phyloP scores from a whole-genome alignment of 1,139 yeast species.

The Pichia sp. region DNA sequence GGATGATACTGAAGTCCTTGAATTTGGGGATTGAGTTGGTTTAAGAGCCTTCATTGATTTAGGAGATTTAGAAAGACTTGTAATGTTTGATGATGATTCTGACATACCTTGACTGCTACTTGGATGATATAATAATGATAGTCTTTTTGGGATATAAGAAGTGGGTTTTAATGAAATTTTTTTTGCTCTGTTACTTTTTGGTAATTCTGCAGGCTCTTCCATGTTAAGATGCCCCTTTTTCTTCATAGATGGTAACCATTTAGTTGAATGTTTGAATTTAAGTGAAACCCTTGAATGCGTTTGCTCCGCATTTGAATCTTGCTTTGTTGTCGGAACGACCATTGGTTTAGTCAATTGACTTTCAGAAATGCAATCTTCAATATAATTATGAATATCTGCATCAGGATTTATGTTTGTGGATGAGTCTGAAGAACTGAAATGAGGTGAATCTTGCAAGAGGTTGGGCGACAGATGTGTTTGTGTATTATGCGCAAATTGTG shows the following conservation, averaged over 20 bases:
- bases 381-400: not conserved
- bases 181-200: constrained; percentile 1
- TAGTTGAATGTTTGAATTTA: constrained; percentile 7
- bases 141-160: constrained; percentile 15
- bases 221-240: not conserved
- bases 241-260: constrained; percentile 9
- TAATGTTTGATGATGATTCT: not conserved
- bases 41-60: not conserved
- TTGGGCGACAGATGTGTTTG: not conserved
- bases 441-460: not conserved
- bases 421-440: not conserved
- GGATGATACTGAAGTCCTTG: not conserved
- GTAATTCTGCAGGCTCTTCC: not conserved
- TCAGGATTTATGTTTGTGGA: not conserved
- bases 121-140: constrained; percentile 6
- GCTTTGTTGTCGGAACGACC: not conserved
- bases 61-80: not conserved
- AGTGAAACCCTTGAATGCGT: constrained; percentile 1
- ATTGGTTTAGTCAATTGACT: not conserved
- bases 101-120: not conserved
- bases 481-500: not conserved
- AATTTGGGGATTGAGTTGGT: not conserved
- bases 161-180: constrained; percentile 11
- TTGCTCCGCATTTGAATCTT: not conserved
- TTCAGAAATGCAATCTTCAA: not conserved